A percentile compares a stretch with the other conserved stretches of the same genome.
Evolutionary conservation across 2,329 filamentous ascomycete species (phyloP).

Genomic region (Scedosporium aurantiacum): DNA sequence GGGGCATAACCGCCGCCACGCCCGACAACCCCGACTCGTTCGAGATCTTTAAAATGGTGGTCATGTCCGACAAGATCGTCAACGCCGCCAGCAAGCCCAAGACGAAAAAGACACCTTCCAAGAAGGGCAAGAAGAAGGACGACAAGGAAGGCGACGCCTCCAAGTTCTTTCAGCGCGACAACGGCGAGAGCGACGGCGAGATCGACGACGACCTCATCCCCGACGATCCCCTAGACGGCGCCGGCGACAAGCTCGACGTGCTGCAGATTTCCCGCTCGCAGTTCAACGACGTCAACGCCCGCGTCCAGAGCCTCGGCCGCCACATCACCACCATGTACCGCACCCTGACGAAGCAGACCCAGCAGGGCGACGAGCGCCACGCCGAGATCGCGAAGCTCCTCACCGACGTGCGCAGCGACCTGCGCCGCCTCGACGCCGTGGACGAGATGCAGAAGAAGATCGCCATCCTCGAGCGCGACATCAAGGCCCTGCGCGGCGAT

Average conservation of each 20-base stretch:
- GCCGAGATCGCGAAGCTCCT: constrained; percentile 40
- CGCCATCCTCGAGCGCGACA: constrained; percentile 44
- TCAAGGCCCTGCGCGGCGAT: constrained; percentile 46
- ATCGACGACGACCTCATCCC: constrained; percentile 24
- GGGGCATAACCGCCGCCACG: constrained; percentile 79
- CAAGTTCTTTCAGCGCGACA: constrained; percentile 14
- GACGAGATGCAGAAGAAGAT: constrained; percentile 33
- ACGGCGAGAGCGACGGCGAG: constrained; percentile 8
- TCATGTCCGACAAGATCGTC: constrained; percentile 42
- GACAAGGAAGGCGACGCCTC: constrained; percentile 16
- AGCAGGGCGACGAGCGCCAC: constrained; percentile 44
- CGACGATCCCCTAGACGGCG: constrained; percentile 31
- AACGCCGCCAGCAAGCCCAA: constrained; percentile 11
- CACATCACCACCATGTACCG: constrained; percentile 53
- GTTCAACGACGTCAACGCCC: constrained; percentile 76
- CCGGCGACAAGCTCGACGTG: constrained; percentile 34
- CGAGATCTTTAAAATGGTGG: constrained; percentile 78
- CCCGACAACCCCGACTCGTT: constrained; percentile 91
- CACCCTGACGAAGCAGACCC: constrained; percentile 38
- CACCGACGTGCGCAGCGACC: constrained; percentile 31
- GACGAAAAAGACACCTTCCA: constrained; percentile 17
- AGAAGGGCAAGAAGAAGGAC: constrained; percentile 11
- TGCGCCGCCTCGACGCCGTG: constrained; percentile 33
- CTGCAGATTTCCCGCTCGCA: constrained; percentile 47
- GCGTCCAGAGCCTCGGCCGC: constrained; percentile 63